phyloP scores from a whole-genome alignment of 2,329 filamentous ascomycete genomes.

The Myriosclerotinia curreyana region DNA sequence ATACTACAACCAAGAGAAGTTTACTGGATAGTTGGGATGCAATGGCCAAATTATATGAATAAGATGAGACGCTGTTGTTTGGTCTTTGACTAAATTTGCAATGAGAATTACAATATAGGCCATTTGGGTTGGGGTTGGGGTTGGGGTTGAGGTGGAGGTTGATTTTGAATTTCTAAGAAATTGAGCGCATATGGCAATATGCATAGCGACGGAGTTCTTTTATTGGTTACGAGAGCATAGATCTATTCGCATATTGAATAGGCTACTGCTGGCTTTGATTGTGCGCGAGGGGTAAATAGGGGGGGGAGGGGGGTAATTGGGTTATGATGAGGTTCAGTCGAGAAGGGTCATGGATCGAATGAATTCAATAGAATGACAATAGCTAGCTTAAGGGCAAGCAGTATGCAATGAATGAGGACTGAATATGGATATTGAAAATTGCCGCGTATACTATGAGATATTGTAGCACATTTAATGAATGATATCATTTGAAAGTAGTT shows the following conservation, averaged over 20 bases:
- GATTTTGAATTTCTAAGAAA: constrained; percentile 1
- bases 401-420: background rate
- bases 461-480: constrained; percentile 1
- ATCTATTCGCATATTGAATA: background rate
- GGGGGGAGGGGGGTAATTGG: too few relatives aligned
- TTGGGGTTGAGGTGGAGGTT: background rate
- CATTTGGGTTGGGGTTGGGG: background rate
- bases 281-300: background rate
- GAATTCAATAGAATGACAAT: background rate
- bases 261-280: background rate
- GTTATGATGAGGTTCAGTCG: background rate
- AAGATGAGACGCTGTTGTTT: background rate
- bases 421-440: background rate
- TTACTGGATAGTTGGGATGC: constrained; percentile 31
- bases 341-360: background rate
- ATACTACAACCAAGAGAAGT: constrained; percentile 29
- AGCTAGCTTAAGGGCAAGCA: background rate
- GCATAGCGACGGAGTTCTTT: constrained; percentile 33
- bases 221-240: background rate
- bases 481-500: constrained; percentile 3
- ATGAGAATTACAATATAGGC: background rate
- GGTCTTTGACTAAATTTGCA: background rate
- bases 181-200: constrained; percentile 6
- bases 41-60: constrained; percentile 29
- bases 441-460: background rate